Evolutionary conservation across 768 basidiomycete species (phyloP), one percentile per base, ranked within the genome.

Genomic region (Suillus occidentalis): DNA sequence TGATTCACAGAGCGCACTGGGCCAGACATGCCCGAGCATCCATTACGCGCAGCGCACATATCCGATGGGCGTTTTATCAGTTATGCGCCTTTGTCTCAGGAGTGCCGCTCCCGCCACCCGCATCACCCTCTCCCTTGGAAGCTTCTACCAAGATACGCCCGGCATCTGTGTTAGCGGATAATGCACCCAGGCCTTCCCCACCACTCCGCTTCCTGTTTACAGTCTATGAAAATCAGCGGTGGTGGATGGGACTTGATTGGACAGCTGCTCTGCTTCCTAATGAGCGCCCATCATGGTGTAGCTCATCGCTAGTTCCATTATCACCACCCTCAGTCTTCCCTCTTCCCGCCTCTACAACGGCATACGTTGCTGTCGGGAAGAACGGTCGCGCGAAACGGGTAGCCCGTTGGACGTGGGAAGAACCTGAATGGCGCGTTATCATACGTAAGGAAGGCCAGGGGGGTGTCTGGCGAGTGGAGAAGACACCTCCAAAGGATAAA

Each of bases 241-340:
- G 95, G 95, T 98, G 95, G 95, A 87, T 98, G 86, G 95, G 92
- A 14, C 85, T 98, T 52, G 95, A 97, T 77, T 98, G 93, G 93
- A 97, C 95, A 2, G 91, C 92, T 4, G 94, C 95, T 1, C 84
- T 98, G 9, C 85, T 97, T 18, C 95, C 95, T 0, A 85, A 85
- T 20, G 95, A 98, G 72, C 88, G 95, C 6, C 94, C 95, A 0
- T 91, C 92, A 1, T 98, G 95, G 95, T 94, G 79, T 80, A 77
- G 84, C 83, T 25, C 79, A 78, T 36, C 75, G 78, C 63, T 87
- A 84, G 68, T 80, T 81, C 69, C 91, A 57, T 81, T 93, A 52
- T 82, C 88, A 13, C 88, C 92, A 3, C 89, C 94, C 4, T 82
- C 86, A 69, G 82, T 86, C 7, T 89, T 95, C 73, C 72, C 84